Percentiles rank a stretch among this genome's conserved stretches.
These are phyloP conservation scores for Ramalina intermedia DNA, from an alignment of 495 filamentous ascomycete species.

Conservation along the genomic window DNA sequence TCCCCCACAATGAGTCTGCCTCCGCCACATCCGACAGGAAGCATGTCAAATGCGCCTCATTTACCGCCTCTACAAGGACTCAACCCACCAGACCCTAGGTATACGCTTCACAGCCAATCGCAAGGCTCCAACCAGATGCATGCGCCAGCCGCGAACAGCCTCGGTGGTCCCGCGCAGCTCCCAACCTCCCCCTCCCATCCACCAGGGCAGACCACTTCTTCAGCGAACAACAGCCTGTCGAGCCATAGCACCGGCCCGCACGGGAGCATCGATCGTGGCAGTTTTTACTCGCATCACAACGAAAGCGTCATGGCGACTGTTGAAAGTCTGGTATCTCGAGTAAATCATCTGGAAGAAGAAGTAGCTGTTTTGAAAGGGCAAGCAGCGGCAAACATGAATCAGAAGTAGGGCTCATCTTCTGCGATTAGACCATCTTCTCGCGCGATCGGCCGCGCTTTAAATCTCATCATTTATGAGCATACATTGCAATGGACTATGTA, in stretches of 20 bases:
- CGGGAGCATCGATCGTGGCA: conserved; percentile 12
- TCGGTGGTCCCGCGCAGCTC: conserved; percentile 7
- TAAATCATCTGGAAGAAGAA: conserved; percentile 16
- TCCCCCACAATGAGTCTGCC: conserved; percentile 24
- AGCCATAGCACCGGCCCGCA: conserved; percentile 15
- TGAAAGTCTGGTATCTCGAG: conserved; percentile 16
- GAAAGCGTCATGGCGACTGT: conserved; percentile 35
- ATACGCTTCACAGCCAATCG: conserved; percentile 24
- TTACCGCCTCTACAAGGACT: conserved; percentile 39
- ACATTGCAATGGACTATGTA: no score
- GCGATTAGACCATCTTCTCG: no score
- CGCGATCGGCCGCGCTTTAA: no score
- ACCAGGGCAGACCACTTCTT: conserved; percentile 22
- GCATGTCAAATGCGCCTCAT: conserved; percentile 27
- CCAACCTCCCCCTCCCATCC: conserved; percentile 13
- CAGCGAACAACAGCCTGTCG: conserved; percentile 25
- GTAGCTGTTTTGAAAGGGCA: conserved; percentile 11
- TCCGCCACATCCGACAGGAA: conserved; percentile 12
- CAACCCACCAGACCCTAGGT: conserved; percentile 32
- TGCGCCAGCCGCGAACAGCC: conserved; percentile 1
- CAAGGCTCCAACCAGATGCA: conserved; percentile 8
- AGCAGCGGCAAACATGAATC: background rate
- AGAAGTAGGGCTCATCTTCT: no score
- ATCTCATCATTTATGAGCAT: no score
- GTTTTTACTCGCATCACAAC: conserved; percentile 16